Evolutionary conservation across 176 grass and related monocot genomes (phyloP).

Genomic region (Olyra latifolia): DNA sequence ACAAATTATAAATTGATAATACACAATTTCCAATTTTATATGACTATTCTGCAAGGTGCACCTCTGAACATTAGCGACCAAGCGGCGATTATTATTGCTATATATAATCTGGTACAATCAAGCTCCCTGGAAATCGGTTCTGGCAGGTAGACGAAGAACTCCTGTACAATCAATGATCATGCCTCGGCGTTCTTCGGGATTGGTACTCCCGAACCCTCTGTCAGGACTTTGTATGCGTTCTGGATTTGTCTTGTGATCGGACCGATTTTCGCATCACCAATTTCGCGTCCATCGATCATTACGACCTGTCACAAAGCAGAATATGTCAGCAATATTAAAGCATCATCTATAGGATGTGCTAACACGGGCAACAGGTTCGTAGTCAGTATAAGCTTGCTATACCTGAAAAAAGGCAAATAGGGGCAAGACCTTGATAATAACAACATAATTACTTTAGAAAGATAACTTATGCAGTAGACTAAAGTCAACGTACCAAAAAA

Average conservation of each 20-base stretch:
- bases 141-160: not conserved
- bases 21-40: not conserved
- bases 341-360: not conserved
- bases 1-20: not conserved
- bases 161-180: conserved; percentile 13
- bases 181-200: conserved; percentile 46
- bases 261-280: conserved; percentile 71
- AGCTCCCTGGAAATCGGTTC: not conserved
- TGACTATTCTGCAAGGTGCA: not conserved
- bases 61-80: not conserved
- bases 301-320: conserved; percentile 58
- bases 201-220: conserved; percentile 67
- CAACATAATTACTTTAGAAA: not conserved
- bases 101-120: not conserved
- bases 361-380: not conserved
- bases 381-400: not conserved
- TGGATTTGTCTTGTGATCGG: conserved; percentile 78
- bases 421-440: not conserved
- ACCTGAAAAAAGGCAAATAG: not conserved
- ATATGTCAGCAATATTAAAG: conserved; percentile 26
- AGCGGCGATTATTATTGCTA: not conserved
- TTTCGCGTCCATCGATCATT: conserved; percentile 74
- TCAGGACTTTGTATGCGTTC: conserved; percentile 68
- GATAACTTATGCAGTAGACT: not conserved
- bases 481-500: not conserved